Percentiles rank a stretch among this genome's conserved stretches.
These are phyloP conservation scores for Neurospora terricola DNA, from an alignment of 495 filamentous ascomycete genomes.

Conservation along the genomic window DNA sequence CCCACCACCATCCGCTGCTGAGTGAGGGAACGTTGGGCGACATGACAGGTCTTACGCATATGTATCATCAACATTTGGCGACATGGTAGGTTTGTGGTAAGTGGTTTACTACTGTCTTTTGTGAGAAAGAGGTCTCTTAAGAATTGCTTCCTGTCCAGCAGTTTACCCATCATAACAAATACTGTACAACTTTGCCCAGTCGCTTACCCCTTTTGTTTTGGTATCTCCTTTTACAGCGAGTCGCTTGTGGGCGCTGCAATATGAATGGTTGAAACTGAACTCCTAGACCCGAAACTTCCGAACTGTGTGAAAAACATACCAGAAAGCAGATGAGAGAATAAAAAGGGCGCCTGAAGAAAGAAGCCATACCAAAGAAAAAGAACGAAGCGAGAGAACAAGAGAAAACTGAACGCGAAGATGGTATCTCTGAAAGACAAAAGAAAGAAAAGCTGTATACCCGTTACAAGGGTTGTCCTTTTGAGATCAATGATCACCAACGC, in stretches of 20 bases:
- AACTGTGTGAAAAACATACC: slow-evolving; percentile 4
- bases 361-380: slow-evolving; percentile 1
- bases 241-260: background rate
- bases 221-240: background rate
- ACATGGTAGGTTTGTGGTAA: background rate
- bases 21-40: background rate
- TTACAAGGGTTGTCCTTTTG: background rate
- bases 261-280: background rate
- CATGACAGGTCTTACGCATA: background rate
- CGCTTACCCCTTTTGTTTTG: background rate
- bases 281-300: background rate
- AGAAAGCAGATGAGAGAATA: slow-evolving; percentile 4
- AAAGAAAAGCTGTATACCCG: background rate
- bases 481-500: background rate
- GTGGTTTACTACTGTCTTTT: too few species aligned
- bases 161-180: background rate
- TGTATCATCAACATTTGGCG: background rate
- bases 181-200: background rate
- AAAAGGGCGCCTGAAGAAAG: background rate
- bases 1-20: background rate
- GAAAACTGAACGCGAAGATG: background rate
- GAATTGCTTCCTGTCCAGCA: background rate
- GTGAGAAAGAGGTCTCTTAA: background rate
- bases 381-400: background rate
- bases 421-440: background rate